Conservation (phyloP, 2,329 filamentous ascomycete species). For the Rutstroemia sp. region DNA sequence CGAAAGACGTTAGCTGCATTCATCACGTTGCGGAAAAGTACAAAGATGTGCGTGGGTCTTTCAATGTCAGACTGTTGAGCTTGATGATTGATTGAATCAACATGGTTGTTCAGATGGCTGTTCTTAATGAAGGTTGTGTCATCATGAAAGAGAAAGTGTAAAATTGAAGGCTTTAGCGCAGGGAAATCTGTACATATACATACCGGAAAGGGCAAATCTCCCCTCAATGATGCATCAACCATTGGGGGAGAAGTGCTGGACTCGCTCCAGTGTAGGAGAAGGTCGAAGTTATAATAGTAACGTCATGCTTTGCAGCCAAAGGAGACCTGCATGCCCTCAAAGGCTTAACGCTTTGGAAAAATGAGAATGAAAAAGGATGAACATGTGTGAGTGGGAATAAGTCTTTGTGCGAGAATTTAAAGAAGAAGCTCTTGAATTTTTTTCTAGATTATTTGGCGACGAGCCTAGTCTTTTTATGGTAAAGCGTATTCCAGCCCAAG, state of each 20-base stretch:
- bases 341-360: not conserved
- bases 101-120: slow-evolving; percentile 57
- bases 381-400: not conserved
- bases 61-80: slow-evolving; percentile 54
- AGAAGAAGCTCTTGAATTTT: not conserved
- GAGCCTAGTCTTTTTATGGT: not conserved
- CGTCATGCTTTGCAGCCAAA: no score
- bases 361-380: not conserved
- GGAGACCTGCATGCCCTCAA: no score
- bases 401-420: not conserved
- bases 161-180: no score
- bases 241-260: no score
- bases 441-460: slow-evolving; percentile 1
- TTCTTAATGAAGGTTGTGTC: slow-evolving; percentile 51
- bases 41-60: not conserved
- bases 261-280: no score
- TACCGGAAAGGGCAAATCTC: no score
- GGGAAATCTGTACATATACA: no score
- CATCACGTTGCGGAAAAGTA: not conserved
- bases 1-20: slow-evolving; percentile 2
- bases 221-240: no score
- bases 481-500: not conserved
- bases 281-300: no score
- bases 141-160: slow-evolving; percentile 37
- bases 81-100: slow-evolving; percentile 50